These are phyloP conservation scores for Penicillium lagena DNA, from an alignment of 495 filamentous ascomycete species.

Conservation along the genomic window DNA sequence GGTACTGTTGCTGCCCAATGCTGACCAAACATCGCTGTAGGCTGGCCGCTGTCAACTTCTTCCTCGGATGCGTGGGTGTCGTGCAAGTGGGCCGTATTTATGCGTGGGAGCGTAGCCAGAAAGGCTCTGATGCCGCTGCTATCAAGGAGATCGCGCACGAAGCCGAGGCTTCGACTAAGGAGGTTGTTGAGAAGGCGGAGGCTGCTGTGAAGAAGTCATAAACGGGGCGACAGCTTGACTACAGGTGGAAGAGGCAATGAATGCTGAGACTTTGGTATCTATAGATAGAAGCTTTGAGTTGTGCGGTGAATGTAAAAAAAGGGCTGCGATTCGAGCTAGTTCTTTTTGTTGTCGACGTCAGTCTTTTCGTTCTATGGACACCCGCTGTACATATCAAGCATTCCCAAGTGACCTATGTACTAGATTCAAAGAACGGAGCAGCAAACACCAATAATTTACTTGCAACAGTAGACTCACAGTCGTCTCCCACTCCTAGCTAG, in stretches of 20 bases:
- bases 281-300: constrained; percentile 1
- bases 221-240: too few species aligned
- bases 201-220: constrained; percentile 22
- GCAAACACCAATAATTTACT: too few species aligned
- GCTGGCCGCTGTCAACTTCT: constrained; percentile 95
- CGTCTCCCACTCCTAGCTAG: too few species aligned
- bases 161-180: constrained; percentile 36
- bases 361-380: neutral
- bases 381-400: constrained; percentile 23
- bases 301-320: too few species aligned
- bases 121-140: constrained; percentile 35
- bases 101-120: constrained; percentile 56
- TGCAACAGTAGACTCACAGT: too few species aligned
- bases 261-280: neutral
- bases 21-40: constrained; percentile 31
- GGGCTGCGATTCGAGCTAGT: too few species aligned
- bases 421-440: too few species aligned
- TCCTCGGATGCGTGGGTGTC: constrained; percentile 81
- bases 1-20: neutral
- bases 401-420: constrained; percentile 3
- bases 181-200: constrained; percentile 18
- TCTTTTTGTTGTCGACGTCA: too few species aligned
- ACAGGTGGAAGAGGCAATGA: too few species aligned
- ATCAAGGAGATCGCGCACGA: constrained; percentile 44
- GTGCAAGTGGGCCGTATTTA: constrained; percentile 75